A percentile compares a stretch with the other conserved stretches of the same genome.
Evolutionary conservation across 148 eudicot genomes (phyloP).

Genomic region (Cornus controversa): DNA sequence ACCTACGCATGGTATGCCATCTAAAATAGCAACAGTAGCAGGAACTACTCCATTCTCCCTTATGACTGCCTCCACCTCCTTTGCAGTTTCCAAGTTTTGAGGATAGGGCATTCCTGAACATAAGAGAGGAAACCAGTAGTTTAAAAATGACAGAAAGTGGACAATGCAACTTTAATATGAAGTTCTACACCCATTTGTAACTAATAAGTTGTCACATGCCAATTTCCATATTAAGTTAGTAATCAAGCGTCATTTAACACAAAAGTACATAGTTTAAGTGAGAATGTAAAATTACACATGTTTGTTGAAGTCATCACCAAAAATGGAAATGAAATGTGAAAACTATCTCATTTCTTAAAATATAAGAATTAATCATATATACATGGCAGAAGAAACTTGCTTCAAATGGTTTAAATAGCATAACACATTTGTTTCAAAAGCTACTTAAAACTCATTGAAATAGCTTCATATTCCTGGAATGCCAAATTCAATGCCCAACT

Average conservation of each 20-base stretch:
- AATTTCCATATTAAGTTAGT: not conserved
- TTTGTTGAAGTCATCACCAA: not conserved
- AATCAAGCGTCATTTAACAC: not conserved
- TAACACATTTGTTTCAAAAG: not conserved
- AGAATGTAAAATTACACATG: not conserved
- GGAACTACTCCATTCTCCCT: constrained; percentile 87
- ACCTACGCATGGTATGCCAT: constrained; percentile 92
- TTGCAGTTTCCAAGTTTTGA: constrained; percentile 81
- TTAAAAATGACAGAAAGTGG: not conserved
- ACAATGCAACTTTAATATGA: not conserved
- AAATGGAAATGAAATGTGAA: not conserved
- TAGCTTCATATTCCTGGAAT: not conserved
- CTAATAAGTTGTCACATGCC: not conserved
- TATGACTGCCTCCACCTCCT: constrained; percentile 82
- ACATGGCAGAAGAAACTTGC: not conserved
- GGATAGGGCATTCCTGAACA: constrained; percentile 95
- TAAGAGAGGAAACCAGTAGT: not conserved
- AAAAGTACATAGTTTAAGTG: not conserved
- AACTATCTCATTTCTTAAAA: not conserved
- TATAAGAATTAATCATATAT: not conserved
- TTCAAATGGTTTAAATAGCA: not conserved
- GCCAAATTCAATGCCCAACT: not conserved
- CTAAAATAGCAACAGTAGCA: constrained; percentile 90
- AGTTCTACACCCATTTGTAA: not conserved
- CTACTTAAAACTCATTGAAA: not conserved